Base-by-base conservation (phyloP, 2,329 filamentous ascomycete genomes). In the Aspergillus viridinutans region DNA sequence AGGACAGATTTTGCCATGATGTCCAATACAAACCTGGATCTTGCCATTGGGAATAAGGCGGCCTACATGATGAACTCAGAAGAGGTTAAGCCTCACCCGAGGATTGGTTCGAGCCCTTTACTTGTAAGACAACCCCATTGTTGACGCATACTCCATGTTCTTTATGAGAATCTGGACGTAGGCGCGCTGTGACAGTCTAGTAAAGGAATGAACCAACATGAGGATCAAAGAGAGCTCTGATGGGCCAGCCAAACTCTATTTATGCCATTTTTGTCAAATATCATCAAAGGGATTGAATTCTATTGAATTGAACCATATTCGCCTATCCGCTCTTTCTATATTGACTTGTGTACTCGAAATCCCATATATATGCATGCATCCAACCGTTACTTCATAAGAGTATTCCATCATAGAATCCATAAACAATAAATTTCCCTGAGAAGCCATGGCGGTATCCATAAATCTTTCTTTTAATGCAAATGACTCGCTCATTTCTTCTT, bases 151-250 rank as follows among this genome's bases (percentile, higher is more conserved):
- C 72, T 74, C 67, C 50, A 47, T 29, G 12, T 2, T 28, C 49
- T 42, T 9, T 4, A 3, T 49, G 38, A 23, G 28, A 32, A 23
- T 21, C n/a, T 40, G 40, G 64, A 74, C 65, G 71, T 73, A 68
- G 65, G 70, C 66, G 69, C 68, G 52, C 28, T 21, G 43, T 40
- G 43, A 23, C 21, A 20, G 21, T 47, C 23, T n/a, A 47, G 43
- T 47, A 14, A 49, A 52, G 50, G 17, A 20, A 56, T 51, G 56
- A 59, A 51, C 47, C 59, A 62, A 62, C 20, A 62, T 74, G 72
- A 74, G 54, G 66, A 63, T 64, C 67, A 74, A 75, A 75, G 73
- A 75, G 73, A 75, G 73, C 73, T 73, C 73, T 74, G 73, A 75
- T 72, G 66, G 69, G 68, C 58, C 57, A 38, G 29, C 32, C 17